Conservation (phyloP, 164 flowering plant genomes). For the Platanus orientalis region DNA sequence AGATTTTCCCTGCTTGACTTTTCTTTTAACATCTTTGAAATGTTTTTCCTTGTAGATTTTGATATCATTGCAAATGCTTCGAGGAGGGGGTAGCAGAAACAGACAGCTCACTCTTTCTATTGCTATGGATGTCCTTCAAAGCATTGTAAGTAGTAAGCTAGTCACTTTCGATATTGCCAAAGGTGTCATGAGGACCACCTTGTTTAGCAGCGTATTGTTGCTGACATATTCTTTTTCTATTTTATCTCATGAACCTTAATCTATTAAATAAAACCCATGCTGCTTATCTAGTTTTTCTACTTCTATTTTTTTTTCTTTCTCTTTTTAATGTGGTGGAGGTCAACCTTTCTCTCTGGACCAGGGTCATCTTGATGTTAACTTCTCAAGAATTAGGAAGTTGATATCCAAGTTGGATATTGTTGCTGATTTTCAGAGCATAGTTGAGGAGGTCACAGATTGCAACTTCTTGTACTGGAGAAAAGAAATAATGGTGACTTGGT, state of each 20-base stretch:
- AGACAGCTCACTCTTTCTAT: slow-evolving; percentile 19
- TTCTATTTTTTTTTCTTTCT: not conserved
- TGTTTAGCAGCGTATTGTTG: not conserved
- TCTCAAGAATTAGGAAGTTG: slow-evolving; percentile 17
- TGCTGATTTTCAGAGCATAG: slow-evolving; percentile 19
- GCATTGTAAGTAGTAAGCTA: slow-evolving; percentile 25
- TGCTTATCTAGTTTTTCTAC: too few species aligned
- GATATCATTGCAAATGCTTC: slow-evolving; percentile 28
- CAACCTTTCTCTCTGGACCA: slow-evolving; percentile 4
- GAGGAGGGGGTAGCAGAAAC: slow-evolving; percentile 22
- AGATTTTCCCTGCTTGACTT: too few species aligned
- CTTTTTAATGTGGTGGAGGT: not conserved
- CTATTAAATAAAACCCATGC: too few species aligned
- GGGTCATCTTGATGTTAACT: slow-evolving; percentile 21
- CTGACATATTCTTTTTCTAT: not conserved
- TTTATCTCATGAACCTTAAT: not conserved
- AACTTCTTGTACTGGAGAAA: slow-evolving; percentile 29
- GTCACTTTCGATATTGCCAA: too few species aligned
- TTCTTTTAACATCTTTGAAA: not conserved
- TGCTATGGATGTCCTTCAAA: slow-evolving; percentile 21
- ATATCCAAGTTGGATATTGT: slow-evolving; percentile 18
- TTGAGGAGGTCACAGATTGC: slow-evolving; percentile 25
- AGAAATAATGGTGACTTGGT: slow-evolving; percentile 26
- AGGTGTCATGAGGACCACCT: too few species aligned
- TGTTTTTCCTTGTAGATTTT: slow-evolving; percentile 18